Conservation (phyloP, 805 yeast genomes). For the Yamadazyma ubonensis region DNA sequence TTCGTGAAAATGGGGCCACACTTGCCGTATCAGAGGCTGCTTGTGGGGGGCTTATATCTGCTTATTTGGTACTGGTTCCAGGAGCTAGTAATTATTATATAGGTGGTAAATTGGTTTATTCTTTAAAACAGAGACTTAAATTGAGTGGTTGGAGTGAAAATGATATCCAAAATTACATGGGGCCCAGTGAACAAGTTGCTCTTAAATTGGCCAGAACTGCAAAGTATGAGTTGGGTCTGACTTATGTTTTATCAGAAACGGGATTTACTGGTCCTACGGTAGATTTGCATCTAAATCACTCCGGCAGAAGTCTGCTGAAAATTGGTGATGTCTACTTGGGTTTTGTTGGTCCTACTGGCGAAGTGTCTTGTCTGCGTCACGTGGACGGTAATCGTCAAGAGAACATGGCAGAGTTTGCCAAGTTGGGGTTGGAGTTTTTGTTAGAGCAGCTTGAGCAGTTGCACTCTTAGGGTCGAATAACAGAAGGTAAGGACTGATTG, state of each 20-base stretch:
- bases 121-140: conserved; percentile 69
- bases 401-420: conserved; percentile 79
- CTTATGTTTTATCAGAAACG: conserved; percentile 79
- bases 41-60: conserved; percentile 83
- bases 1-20: conserved; percentile 56
- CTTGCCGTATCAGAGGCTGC: conserved; percentile 85
- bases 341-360: conserved; percentile 62
- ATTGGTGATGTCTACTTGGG: conserved; percentile 75
- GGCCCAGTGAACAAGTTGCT: conserved; percentile 78
- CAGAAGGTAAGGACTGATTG: too few species aligned
- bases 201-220: conserved; percentile 74
- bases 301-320: conserved; percentile 18
- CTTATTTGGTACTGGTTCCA: conserved; percentile 76
- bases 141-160: conserved; percentile 75
- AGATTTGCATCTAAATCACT: conserved; percentile 34
- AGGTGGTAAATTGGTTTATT: conserved; percentile 81
- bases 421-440: conserved; percentile 59
- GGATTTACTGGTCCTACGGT: conserved; percentile 82
- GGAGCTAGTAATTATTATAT: conserved; percentile 84
- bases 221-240: conserved; percentile 76
- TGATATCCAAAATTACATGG: conserved; percentile 72
- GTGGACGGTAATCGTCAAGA: conserved; percentile 50
- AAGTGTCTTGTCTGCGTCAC: conserved; percentile 42
- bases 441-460: conserved; percentile 43
- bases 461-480: too few species aligned